Evolutionary conservation across 805 yeast genomes (phyloP), one percentile per base, ranked within the genome.

Genomic region (Hyphopichia homilentoma): DNA sequence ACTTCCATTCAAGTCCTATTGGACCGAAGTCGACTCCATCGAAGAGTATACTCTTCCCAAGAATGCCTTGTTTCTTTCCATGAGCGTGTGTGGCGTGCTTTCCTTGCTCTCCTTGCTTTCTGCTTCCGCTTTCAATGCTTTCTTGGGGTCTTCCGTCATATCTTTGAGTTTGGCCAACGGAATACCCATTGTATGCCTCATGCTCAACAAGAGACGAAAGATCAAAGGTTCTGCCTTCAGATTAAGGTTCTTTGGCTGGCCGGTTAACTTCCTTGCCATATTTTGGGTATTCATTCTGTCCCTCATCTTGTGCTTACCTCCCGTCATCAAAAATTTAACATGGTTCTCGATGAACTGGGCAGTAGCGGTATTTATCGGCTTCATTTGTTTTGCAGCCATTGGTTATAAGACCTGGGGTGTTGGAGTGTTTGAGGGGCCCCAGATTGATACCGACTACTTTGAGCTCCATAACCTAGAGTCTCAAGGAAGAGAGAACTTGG

Each of bases 141-240:
- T 85, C 54, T 77, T 84, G 61, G 93, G 94, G 0, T 80, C 89
- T 12, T 80, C 90, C 7, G 93, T 86, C 2, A 70, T 84, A 14
- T 73, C 87, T 3, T 61, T 85, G 37, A 79, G 87, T 30, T 65
- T 83, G 19, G 86, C 93, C 2, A 81, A 86, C 39, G 79, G 87
- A 3, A 76, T 85, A 11, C 95, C 95, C 2, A 79, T 84, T 16
- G 43, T 80, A 1, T 66, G 79, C n/a, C 72, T 78, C 3, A 48
- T 84, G 49, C 48, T 81, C 16, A 73, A 80, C 38, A 75, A 74
- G 33, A 58, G 93, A 35, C 57, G 62, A 29, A 79, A 80, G 37
- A 67, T 84, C 21, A 70, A 74, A 44, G 86, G 87, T 27, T 78
- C 87, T 1, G 77, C 81, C 1, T 78, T 83, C 54, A 76, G 81